Conservation (phyloP, 1,284 basidiomycete genomes). For the Microbotryum saponariae region DNA sequence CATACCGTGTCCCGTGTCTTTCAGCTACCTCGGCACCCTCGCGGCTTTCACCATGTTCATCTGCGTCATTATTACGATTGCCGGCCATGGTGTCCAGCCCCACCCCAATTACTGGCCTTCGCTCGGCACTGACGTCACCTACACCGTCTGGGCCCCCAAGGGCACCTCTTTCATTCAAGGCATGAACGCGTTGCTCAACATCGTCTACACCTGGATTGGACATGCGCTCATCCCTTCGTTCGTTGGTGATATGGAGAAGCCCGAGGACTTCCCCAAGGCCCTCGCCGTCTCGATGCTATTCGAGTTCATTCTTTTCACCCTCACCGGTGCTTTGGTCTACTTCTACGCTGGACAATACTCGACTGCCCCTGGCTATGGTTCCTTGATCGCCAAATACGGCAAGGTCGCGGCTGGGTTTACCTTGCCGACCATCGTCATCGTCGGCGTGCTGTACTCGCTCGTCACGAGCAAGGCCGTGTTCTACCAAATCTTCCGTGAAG, state of each 20-base stretch:
- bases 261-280: conserved; percentile 51
- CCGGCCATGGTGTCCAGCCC: conserved; percentile 23
- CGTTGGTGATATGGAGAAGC: conserved; percentile 51
- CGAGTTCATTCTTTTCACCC: conserved; percentile 55
- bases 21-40: neutral
- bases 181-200: conserved; percentile 45
- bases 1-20: neutral
- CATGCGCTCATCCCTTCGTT: conserved; percentile 51
- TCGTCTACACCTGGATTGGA: conserved; percentile 51
- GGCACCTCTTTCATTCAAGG: conserved; percentile 56
- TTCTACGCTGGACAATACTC: conserved; percentile 38
- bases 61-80: conserved; percentile 30
- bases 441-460: conserved; percentile 41
- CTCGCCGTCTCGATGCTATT: conserved; percentile 47
- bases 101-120: conserved; percentile 12
- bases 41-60: conserved; percentile 27
- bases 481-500: conserved; percentile 45
- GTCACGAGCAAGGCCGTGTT: conserved; percentile 50
- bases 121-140: conserved; percentile 26
- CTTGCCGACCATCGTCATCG: conserved; percentile 49
- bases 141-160: conserved; percentile 37
- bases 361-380: conserved; percentile 44
- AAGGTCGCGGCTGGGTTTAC: conserved; percentile 42
- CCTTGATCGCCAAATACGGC: conserved; percentile 36
- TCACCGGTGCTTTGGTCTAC: conserved; percentile 58